phyloP scores from a whole-genome alignment of 345 rosid species.

The Brassica napus region Da-Ae NC_063444.1:39184501-39185000 shows the following conservation, averaged over 20 bases:
- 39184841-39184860: background rate
- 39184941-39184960: too few species aligned
- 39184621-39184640: constrained; percentile 13
- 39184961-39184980: too few species aligned
- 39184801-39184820: background rate
- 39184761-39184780: background rate
- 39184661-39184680: constrained; percentile 15
- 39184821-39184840: background rate
- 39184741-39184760: background rate
- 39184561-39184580: constrained; percentile 18
- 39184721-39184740: background rate
- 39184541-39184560: background rate
- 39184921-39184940: too few species aligned
- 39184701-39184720: background rate
- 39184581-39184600: background rate
- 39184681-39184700: background rate
- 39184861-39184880: too few species aligned
- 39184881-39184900: too few species aligned
- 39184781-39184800: background rate
- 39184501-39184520: constrained; percentile 20
- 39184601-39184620: constrained; percentile 16
- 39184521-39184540: background rate
- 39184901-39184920: too few species aligned
- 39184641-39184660: constrained; percentile 28
- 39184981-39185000: too few species aligned